phyloP scores from a whole-genome alignment of 148 eudicot genomes.

The Persicaria maculosa region DNA sequence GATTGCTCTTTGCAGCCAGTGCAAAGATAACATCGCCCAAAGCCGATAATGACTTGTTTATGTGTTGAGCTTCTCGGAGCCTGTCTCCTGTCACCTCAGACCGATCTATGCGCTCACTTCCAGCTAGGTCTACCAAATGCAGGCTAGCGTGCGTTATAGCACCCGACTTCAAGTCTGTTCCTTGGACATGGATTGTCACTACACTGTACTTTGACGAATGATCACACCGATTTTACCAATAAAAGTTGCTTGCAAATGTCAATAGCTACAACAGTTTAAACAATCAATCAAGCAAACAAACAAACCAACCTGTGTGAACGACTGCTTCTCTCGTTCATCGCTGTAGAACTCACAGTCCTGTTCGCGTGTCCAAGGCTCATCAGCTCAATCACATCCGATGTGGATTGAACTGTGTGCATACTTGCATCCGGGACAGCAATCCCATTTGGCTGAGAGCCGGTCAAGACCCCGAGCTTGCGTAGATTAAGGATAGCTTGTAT shows the following conservation, averaged over 20 bases:
- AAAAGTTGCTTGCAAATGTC: not conserved
- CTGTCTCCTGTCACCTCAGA: conserved; percentile 75
- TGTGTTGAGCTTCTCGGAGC: conserved; percentile 67
- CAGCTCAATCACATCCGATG: conserved; percentile 51
- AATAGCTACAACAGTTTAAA: not conserved
- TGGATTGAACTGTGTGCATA: conserved; percentile 41
- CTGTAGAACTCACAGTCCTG: conserved; percentile 51
- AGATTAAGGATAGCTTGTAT: conserved; percentile 31
- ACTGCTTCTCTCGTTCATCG: conserved; percentile 73
- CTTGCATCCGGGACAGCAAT: conserved; percentile 77
- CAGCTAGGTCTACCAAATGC: conserved; percentile 79
- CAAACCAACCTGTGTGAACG: conserved; percentile 65
- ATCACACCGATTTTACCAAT: not conserved
- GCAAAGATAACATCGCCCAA: conserved; percentile 69
- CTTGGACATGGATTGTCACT: conserved; percentile 59
- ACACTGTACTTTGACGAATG: conserved; percentile 29
- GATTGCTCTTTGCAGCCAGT: conserved; percentile 59
- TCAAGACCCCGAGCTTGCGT: conserved; percentile 53
- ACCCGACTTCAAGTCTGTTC: conserved; percentile 45
- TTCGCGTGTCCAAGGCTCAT: conserved; percentile 56
- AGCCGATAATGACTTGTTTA: conserved; percentile 68
- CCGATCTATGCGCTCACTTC: conserved; percentile 72
- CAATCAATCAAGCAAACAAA: not conserved
- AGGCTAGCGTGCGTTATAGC: conserved; percentile 48
- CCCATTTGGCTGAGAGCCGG: conserved; percentile 45